Conservation (phyloP, 2,329 filamentous ascomycete genomes). For the Fusarium phyllophilum region DNA sequence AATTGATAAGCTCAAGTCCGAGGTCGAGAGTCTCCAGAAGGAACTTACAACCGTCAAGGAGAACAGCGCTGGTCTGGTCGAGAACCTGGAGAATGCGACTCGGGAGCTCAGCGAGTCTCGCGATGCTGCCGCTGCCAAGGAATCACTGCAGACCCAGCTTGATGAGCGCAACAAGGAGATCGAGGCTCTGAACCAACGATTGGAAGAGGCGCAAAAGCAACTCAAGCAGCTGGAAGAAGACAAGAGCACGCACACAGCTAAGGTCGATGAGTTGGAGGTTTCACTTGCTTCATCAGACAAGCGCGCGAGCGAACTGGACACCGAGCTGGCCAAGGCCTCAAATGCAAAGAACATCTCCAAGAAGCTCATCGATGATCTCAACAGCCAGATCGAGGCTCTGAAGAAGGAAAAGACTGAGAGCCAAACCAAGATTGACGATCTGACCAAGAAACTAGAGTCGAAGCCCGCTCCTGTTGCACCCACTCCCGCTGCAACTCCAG, state of each 20-base stretch:
- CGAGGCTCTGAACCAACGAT: conserved; percentile 59
- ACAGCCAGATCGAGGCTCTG: conserved; percentile 50
- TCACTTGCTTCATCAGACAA: conserved; percentile 50
- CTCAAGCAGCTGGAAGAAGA: conserved; percentile 57
- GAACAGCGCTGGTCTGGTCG: conserved; percentile 72
- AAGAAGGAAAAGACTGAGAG: conserved; percentile 49
- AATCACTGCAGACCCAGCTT: conserved; percentile 61
- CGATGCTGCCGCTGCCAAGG: conserved; percentile 53
- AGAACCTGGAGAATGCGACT: conserved; percentile 74
- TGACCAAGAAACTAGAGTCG: conserved; percentile 57
- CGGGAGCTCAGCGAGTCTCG: conserved; percentile 66
- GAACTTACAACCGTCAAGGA: conserved; percentile 79
- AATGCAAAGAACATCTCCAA: conserved; percentile 55
- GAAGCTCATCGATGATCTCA: conserved; percentile 53
- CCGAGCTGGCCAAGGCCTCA: conserved; percentile 52
- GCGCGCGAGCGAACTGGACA: conserved; percentile 53
- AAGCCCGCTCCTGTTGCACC: conserved; percentile 23
- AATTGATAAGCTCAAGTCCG: conserved; percentile 74
- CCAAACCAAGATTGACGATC: conserved; percentile 50
- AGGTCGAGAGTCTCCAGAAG: conserved; percentile 74
- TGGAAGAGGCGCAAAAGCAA: conserved; percentile 56
- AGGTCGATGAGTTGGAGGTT: conserved; percentile 50
- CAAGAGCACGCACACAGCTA: conserved; percentile 46
- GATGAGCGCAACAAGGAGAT: conserved; percentile 61
- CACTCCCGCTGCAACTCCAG: conserved; percentile 34